phyloP scores from a whole-genome alignment of 208 protist genomes.

The Crithidia sp. region DNA sequence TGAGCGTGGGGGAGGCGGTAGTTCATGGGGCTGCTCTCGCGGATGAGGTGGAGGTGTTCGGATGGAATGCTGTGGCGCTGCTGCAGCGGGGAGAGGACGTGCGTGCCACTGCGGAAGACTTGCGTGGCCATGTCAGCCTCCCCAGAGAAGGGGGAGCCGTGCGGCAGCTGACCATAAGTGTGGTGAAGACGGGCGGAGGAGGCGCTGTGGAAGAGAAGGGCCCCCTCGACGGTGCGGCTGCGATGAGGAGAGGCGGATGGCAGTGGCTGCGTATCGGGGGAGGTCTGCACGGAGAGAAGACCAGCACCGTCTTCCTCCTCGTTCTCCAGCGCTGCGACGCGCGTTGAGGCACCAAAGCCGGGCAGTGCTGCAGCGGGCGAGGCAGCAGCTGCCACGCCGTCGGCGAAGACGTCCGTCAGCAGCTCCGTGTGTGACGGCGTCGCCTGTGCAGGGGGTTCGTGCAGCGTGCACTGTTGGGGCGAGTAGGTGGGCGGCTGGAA shows the following conservation, averaged over 20 bases:
- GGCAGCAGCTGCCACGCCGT: not conserved
- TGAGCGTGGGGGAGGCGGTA: not conserved
- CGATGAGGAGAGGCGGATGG: too few species aligned
- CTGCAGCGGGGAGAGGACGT: slow-evolving; percentile 3
- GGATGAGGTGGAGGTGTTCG: not conserved
- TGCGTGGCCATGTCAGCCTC: slow-evolving; percentile 22
- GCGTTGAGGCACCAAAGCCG: not conserved
- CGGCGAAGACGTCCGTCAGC: slow-evolving; percentile 8
- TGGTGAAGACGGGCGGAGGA: not conserved
- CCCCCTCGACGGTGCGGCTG: not conserved
- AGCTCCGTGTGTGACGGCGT: slow-evolving; percentile 13
- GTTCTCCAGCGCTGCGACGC: not conserved
- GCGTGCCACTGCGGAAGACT: slow-evolving; percentile 12
- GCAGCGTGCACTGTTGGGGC: not conserved
- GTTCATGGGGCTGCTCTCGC: not conserved
- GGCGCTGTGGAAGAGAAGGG: not conserved
- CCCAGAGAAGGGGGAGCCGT: not conserved
- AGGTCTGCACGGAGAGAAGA: not conserved
- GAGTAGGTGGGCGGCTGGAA: slow-evolving; percentile 14
- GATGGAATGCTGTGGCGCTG: slow-evolving; percentile 7
- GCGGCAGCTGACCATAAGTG: not conserved
- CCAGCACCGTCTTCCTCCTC: not conserved
- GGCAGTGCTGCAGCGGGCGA: slow-evolving; percentile 1
- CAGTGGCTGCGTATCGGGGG: not conserved
- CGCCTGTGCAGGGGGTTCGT: not conserved